phyloP scores from a whole-genome alignment of 257 asterid species.

The Buddleja alternifolia region DNA sequence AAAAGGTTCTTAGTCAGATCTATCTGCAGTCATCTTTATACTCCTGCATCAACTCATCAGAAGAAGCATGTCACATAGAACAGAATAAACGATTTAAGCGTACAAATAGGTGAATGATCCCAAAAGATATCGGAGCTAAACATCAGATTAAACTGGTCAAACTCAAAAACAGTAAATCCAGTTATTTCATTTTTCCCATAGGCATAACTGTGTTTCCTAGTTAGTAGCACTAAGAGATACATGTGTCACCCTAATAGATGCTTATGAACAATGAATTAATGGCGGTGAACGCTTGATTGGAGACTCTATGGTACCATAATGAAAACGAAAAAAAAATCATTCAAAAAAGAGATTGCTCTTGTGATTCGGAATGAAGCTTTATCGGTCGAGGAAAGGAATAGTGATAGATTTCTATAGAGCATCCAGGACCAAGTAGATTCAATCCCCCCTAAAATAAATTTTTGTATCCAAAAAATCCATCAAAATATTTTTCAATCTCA shows the following conservation, averaged over 20 bases:
- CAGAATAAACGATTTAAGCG: neutral
- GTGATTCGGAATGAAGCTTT: neutral
- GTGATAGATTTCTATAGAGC: constrained; percentile 9
- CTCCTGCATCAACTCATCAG: constrained; percentile 4
- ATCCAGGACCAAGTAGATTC: too few relatives aligned
- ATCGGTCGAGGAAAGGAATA: neutral
- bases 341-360: too few relatives aligned
- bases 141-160: neutral
- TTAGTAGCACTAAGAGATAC: too few relatives aligned
- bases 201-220: constrained; percentile 14
- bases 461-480: too few relatives aligned
- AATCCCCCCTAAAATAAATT: too few relatives aligned
- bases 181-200: constrained; percentile 14
- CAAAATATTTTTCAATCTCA: too few relatives aligned
- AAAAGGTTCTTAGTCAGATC: neutral
- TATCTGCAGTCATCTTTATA: neutral
- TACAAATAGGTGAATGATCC: neutral
- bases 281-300: too few relatives aligned
- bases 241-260: too few relatives aligned
- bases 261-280: too few relatives aligned
- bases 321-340: too few relatives aligned
- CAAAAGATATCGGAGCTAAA: constrained; percentile 11
- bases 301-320: too few relatives aligned
- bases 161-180: neutral
- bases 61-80: constrained; percentile 4